Evolutionary conservation across 1,284 basidiomycete genomes (phyloP).

Genomic region (Phylloboletellus chloephorus): DNA sequence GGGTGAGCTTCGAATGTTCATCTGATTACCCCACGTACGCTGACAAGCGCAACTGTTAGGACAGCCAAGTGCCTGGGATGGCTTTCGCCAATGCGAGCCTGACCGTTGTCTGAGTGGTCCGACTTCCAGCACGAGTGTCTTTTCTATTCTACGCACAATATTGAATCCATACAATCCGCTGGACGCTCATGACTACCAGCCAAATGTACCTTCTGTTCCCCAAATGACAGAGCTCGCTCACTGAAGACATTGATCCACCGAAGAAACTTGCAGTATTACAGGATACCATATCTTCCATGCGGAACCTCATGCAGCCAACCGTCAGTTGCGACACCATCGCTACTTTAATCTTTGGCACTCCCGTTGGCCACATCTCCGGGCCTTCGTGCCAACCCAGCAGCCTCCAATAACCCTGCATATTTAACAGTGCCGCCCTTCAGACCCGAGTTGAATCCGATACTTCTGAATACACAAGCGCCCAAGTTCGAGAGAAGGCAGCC

Average conservation of each 20-base stretch:
- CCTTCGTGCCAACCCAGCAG: slow-evolving; percentile 16
- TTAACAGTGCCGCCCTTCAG: slow-evolving; percentile 20
- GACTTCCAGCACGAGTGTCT: neutral
- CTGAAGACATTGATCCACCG: too few relatives aligned
- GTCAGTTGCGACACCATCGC: neutral
- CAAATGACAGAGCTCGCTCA: neutral
- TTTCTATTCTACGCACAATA: neutral
- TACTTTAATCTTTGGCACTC: slow-evolving; percentile 14
- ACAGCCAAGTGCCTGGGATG: neutral
- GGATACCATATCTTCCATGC: neutral
- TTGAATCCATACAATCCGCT: neutral
- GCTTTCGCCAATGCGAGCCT: neutral
- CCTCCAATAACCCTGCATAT: slow-evolving; percentile 21
- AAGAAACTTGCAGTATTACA: too few relatives aligned
- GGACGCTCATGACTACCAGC: too few relatives aligned
- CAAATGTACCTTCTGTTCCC: too few relatives aligned
- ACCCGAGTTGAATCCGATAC: slow-evolving; percentile 22
- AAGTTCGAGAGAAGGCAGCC: slow-evolving; percentile 40
- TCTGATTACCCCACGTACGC: neutral
- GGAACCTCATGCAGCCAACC: neutral
- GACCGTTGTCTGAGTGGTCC: neutral
- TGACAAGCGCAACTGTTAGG: neutral
- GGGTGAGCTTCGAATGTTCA: slow-evolving; percentile 3
- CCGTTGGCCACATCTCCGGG: slow-evolving; percentile 9
- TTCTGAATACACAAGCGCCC: slow-evolving; percentile 38